Conservation (phyloP, 768 basidiomycete genomes). For the Leccinum uliginosum region DNA sequence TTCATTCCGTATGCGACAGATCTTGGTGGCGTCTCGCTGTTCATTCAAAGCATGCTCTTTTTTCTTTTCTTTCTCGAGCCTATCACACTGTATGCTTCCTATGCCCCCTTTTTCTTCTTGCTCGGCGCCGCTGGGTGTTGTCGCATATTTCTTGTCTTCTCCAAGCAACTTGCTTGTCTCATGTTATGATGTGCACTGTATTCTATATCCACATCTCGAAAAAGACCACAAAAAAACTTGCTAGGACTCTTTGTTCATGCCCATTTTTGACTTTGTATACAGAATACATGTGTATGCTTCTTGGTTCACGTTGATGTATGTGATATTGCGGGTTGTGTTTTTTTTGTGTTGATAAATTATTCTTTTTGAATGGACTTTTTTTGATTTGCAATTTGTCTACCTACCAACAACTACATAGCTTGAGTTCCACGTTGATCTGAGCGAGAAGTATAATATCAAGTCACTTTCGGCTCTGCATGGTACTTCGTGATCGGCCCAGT, state of each 20-base stretch:
- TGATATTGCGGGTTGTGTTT: not conserved
- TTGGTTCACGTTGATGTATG: not conserved
- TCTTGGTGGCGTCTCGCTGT: slow-evolving; percentile 4
- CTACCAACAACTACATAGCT: no score
- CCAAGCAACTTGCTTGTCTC: slow-evolving; percentile 1
- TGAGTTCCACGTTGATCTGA: no score
- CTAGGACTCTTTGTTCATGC: slow-evolving; percentile 29
- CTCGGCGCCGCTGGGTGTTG: slow-evolving; percentile 8
- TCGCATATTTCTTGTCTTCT: slow-evolving; percentile 19
- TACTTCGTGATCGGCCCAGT: no score
- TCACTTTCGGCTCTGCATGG: no score
- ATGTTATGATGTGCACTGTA: slow-evolving; percentile 25
- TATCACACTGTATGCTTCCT: slow-evolving; percentile 11
- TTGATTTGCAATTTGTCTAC: not conserved
- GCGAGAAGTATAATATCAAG: no score
- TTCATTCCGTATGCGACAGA: slow-evolving; percentile 2
- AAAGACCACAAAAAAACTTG: slow-evolving; percentile 1
- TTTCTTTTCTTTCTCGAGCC: slow-evolving; percentile 3
- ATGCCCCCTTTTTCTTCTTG: slow-evolving; percentile 18
- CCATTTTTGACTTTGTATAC: slow-evolving; percentile 13
- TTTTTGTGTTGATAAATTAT: not conserved
- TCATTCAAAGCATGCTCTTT: slow-evolving; percentile 6
- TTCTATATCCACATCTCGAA: slow-evolving; percentile 18
- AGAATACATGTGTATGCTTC: slow-evolving; percentile 22
- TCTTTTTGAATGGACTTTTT: not conserved